Evolutionary conservation across 192 early-diverging fungal genomes (phyloP).

Genomic region (Gryganskiella cystojenkinii): DNA sequence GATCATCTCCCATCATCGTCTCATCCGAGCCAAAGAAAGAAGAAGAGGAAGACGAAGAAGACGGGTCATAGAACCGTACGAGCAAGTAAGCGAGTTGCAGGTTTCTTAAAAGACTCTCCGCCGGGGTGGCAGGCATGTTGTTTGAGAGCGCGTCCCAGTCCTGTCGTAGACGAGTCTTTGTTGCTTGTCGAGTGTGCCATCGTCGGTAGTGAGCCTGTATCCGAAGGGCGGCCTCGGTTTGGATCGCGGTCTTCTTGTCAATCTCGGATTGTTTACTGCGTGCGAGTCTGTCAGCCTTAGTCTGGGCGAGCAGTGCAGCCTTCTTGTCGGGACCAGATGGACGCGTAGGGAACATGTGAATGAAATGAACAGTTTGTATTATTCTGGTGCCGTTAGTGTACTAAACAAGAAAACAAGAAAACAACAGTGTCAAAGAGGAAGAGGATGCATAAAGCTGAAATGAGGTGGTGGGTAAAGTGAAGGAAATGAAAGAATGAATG

Average conservation of each 20-base stretch:
- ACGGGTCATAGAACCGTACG: constrained; percentile 20
- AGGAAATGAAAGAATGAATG: too few relatives aligned
- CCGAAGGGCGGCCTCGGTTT: constrained; percentile 11
- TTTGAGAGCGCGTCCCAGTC: constrained; percentile 36
- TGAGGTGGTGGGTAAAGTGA: too few relatives aligned
- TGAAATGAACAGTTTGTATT: too few relatives aligned
- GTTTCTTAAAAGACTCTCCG: constrained; percentile 33
- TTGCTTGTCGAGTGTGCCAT: background rate
- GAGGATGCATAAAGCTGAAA: too few relatives aligned
- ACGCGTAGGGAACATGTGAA: constrained; percentile 31
- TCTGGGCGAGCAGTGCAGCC: constrained; percentile 37
- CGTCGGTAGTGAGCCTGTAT: constrained; percentile 25
- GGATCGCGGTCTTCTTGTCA: constrained; percentile 18
- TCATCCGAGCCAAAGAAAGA: too few relatives aligned
- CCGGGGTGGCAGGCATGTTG: constrained; percentile 12
- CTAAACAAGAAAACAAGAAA: too few relatives aligned
- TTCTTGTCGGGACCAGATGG: constrained; percentile 37
- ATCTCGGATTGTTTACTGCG: constrained; percentile 31
- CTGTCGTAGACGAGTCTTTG: constrained; percentile 8
- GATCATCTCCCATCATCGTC: constrained; percentile 21
- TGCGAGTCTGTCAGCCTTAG: constrained; percentile 41
- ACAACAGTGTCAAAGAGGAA: too few relatives aligned
- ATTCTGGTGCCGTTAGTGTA: too few relatives aligned
- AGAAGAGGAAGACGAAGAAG: background rate
- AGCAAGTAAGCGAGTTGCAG: constrained; percentile 27